Percentiles rank a stretch among this genome's conserved stretches.
These are phyloP conservation scores for Gynostemma pentaphyllum DNA, from an alignment of 306 rosid genomes.

Conservation along the genomic window DNA sequence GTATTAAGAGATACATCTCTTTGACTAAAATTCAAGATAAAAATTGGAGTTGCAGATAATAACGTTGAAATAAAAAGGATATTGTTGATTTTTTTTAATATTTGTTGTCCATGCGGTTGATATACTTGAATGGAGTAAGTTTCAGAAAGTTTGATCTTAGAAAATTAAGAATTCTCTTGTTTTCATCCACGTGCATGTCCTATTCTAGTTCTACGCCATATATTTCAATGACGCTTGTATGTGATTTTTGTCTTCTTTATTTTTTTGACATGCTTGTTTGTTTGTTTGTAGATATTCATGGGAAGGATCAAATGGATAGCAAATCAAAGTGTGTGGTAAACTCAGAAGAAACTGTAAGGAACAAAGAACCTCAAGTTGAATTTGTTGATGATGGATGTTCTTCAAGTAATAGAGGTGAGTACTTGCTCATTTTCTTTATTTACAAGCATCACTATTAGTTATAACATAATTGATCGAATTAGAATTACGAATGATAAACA, in stretches of 20 bases:
- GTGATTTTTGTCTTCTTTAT: neutral
- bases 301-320: constrained; percentile 34
- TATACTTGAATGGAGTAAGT: neutral
- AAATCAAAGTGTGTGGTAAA: constrained; percentile 27
- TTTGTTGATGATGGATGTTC: constrained; percentile 34
- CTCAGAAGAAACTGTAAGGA: constrained; percentile 33
- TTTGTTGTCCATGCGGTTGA: neutral
- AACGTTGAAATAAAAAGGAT: neutral
- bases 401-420: constrained; percentile 41
- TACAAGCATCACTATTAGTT: neutral
- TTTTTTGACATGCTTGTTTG: constrained; percentile 8
- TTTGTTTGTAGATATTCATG: constrained; percentile 33
- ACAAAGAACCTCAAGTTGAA: constrained; percentile 27
- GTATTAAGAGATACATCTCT: neutral
- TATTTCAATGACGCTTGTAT: neutral
- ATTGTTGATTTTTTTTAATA: neutral
- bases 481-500: neutral
- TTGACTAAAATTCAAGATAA: neutral
- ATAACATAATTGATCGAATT: neutral
- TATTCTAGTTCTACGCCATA: neutral
- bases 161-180: neutral
- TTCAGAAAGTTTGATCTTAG: neutral
- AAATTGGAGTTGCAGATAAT: neutral
- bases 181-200: neutral
- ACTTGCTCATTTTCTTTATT: neutral